Conservation (phyloP, 768 basidiomycete genomes). For the Leccinum barrowsii region DNA sequence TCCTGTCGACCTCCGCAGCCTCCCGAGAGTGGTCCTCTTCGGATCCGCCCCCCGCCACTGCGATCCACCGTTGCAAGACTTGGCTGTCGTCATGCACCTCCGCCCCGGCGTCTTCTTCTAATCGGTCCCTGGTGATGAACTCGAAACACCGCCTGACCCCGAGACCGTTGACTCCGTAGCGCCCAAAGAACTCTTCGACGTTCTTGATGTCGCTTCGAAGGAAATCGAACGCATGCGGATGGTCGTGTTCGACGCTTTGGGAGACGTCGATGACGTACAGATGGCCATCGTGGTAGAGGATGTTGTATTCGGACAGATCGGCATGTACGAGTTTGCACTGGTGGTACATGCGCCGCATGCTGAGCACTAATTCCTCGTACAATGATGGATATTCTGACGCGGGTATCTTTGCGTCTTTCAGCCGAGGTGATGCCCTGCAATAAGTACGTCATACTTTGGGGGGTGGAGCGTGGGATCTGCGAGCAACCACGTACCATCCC, state of each 20-base stretch:
- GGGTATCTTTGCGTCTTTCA: constrained; percentile 81
- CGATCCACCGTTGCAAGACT: constrained; percentile 47
- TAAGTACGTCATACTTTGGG: not conserved
- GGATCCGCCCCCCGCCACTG: constrained; percentile 31
- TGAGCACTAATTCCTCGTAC: constrained; percentile 78
- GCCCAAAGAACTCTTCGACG: constrained; percentile 86
- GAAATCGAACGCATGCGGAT: constrained; percentile 95
- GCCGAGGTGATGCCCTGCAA: constrained; percentile 81
- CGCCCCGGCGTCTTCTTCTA: constrained; percentile 29
- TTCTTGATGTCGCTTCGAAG: constrained; percentile 89
- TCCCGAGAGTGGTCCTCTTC: constrained; percentile 11
- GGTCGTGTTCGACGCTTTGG: constrained; percentile 97
- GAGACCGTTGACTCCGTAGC: constrained; percentile 69
- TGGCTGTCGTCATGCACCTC: constrained; percentile 21
- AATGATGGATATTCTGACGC: constrained; percentile 50
- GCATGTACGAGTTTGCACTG: constrained; percentile 94
- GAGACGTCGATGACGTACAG: constrained; percentile 97
- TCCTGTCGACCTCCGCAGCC: constrained; percentile 9
- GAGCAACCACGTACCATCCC: constrained; percentile 61
- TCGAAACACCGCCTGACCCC: constrained; percentile 85
- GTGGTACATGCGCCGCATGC: constrained; percentile 81
- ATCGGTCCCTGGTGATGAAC: constrained; percentile 67
- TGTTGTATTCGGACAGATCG: constrained; percentile 97
- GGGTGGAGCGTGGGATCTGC: not conserved
- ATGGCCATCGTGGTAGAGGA: constrained; percentile 79